Percentiles rank a stretch among this genome's conserved stretches.
Evolutionary conservation across 148 eudicot genomes (phyloP).

Genomic region (Selenicereus undatus): DNA sequence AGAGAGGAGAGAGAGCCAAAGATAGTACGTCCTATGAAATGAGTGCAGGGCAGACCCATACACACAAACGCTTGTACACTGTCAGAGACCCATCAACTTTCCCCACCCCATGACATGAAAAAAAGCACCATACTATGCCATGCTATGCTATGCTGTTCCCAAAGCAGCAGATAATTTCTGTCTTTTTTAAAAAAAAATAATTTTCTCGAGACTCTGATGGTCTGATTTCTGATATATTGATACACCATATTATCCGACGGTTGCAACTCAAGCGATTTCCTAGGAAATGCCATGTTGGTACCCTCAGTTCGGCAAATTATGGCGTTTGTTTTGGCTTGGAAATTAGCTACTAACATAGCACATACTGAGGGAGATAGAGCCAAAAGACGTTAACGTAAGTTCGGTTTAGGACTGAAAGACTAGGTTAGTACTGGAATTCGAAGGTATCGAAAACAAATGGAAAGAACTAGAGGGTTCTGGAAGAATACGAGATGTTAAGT

Average conservation of each 20-base stretch:
- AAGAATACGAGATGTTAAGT: too few species aligned
- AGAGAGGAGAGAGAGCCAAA: not conserved
- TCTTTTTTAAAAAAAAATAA: not conserved
- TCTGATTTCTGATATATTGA: not conserved
- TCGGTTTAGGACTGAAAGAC: too few species aligned
- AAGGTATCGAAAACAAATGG: too few species aligned
- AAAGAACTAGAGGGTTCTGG: too few species aligned
- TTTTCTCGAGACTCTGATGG: not conserved
- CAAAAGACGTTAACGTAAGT: too few species aligned
- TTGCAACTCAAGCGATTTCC: not conserved
- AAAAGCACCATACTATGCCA: not conserved
- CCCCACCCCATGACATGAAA: too few species aligned
- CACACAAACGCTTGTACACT: not conserved
- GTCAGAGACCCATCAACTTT: slow-evolving; percentile 4
- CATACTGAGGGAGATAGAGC: too few species aligned
- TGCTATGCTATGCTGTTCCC: not conserved
- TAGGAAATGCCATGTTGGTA: too few species aligned
- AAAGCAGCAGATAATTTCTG: not conserved
- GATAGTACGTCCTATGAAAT: slow-evolving; percentile 15
- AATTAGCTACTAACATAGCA: too few species aligned
- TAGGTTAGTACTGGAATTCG: too few species aligned
- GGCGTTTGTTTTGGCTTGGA: not conserved
- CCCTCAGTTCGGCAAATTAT: too few species aligned
- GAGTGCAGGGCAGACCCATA: not conserved
- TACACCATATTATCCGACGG: not conserved